A percentile compares a stretch with the other conserved stretches of the same genome.
Evolutionary conservation across 176 grass and related monocot genomes (phyloP).

Genomic region (Zizania latifolia): DNA sequence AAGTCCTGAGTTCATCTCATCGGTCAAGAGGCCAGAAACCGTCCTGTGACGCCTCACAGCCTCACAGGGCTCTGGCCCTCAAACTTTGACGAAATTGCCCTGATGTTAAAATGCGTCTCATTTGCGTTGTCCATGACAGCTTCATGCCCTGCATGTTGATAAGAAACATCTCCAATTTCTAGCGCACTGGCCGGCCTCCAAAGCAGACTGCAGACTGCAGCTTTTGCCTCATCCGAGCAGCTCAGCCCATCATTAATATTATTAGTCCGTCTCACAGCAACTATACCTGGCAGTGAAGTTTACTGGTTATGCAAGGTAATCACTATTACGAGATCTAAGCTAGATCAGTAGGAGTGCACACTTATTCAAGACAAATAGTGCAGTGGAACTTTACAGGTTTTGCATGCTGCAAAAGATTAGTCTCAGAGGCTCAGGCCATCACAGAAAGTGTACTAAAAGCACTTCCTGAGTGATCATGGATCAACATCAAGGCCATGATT

Average conservation of each 20-base stretch:
- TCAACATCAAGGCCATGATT: neutral
- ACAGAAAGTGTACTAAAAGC: neutral
- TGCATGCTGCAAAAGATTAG: neutral
- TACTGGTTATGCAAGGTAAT: conserved; percentile 19
- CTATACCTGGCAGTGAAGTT: neutral
- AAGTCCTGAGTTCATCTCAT: conserved; percentile 87
- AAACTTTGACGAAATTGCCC: conserved; percentile 77
- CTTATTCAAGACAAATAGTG: neutral
- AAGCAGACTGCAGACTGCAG: conserved; percentile 62
- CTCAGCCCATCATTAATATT: conserved; percentile 60
- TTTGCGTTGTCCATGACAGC: conserved; percentile 65
- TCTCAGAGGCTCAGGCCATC: neutral
- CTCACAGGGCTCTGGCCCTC: conserved; percentile 78
- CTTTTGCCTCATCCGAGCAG: conserved; percentile 80
- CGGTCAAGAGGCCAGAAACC: conserved; percentile 79
- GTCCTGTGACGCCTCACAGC: conserved; percentile 81
- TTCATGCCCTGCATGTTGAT: conserved; percentile 79
- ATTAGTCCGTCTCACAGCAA: neutral
- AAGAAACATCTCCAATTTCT: conserved; percentile 93
- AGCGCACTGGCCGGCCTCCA: conserved; percentile 80
- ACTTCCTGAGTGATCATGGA: neutral
- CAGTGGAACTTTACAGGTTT: neutral
- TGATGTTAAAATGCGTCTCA: conserved; percentile 95
- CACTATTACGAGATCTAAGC: neutral
- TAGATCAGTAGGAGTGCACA: neutral